These are phyloP conservation scores for Avena atlantica DNA, from an alignment of 176 grass and related monocot genomes.

Conservation along the genomic window DNA sequence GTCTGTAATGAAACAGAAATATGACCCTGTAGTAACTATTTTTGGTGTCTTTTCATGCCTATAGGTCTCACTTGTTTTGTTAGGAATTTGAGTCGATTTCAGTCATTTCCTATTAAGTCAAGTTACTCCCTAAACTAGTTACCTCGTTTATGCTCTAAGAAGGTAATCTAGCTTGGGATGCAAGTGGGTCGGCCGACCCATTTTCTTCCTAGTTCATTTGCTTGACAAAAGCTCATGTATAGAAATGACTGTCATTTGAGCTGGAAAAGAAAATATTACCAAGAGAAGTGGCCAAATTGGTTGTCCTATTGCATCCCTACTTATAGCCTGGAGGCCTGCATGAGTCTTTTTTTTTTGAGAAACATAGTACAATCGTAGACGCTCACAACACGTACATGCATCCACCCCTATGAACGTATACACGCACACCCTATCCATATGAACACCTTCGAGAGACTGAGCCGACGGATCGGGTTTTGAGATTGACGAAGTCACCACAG, in stretches of 20 bases:
- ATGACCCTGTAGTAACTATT: not conserved
- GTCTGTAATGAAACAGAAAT: not conserved
- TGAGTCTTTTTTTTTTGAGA: too few species aligned
- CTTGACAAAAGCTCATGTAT: not conserved
- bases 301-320: not conserved
- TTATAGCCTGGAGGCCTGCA: not conserved
- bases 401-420: too few species aligned
- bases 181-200: not conserved
- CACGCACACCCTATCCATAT: too few species aligned
- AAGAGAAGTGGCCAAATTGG: not conserved
- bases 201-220: constrained; percentile 3
- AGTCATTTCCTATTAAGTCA: not conserved
- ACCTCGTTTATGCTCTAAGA: not conserved
- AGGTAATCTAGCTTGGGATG: not conserved
- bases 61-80: not conserved
- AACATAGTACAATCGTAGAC: too few species aligned
- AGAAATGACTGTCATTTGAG: not conserved
- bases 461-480: too few species aligned
- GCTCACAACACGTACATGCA: too few species aligned
- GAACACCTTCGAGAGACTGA: too few species aligned
- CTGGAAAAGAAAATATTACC: not conserved
- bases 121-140: not conserved
- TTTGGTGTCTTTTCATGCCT: not conserved
- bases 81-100: constrained; percentile 18
- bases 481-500: too few species aligned